Conservation (phyloP, 78 protist genomes). For the Dictyostelium firmibasis region DNA sequence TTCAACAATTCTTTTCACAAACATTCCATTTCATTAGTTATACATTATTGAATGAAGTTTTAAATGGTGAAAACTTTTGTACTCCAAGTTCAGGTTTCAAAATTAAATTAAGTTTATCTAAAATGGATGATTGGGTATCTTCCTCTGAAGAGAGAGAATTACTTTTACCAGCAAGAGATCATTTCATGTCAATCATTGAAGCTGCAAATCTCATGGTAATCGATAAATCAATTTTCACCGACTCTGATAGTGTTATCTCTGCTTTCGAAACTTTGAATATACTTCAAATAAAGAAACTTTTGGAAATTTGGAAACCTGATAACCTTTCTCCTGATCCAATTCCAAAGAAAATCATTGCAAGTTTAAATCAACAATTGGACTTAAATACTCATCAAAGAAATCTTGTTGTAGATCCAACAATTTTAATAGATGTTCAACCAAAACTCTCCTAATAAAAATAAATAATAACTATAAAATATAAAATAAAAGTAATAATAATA, state of each 20-base stretch:
- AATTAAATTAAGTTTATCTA: slow-evolving; percentile 35
- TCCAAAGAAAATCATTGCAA: slow-evolving; percentile 3
- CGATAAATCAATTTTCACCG: slow-evolving; percentile 68
- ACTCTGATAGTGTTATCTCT: slow-evolving; percentile 32
- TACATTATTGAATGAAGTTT: slow-evolving; percentile 21
- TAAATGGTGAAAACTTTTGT: background rate
- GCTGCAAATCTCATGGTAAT: slow-evolving; percentile 69
- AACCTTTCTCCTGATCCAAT: slow-evolving; percentile 73
- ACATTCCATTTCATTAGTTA: slow-evolving; percentile 42
- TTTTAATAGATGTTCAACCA: slow-evolving; percentile 26
- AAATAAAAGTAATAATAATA: too few relatives aligned
- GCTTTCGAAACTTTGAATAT: slow-evolving; percentile 57
- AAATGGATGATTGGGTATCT: slow-evolving; percentile 65
- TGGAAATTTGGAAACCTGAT: slow-evolving; percentile 76
- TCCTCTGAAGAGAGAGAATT: slow-evolving; percentile 46
- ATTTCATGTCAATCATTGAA: slow-evolving; percentile 25
- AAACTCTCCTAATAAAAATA: background rate
- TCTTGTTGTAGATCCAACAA: slow-evolving; percentile 34
- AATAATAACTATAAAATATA: too few relatives aligned
- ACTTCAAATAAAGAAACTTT: slow-evolving; percentile 35
- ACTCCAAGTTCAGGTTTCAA: slow-evolving; percentile 60
- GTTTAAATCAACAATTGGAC: slow-evolving; percentile 5
- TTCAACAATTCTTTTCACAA: slow-evolving; percentile 75
- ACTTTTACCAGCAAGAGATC: background rate
- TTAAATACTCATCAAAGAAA: slow-evolving; percentile 8